Evolutionary conservation across 2,329 filamentous ascomycete species (phyloP).

Genomic region (Peltaster fructicola): DNA sequence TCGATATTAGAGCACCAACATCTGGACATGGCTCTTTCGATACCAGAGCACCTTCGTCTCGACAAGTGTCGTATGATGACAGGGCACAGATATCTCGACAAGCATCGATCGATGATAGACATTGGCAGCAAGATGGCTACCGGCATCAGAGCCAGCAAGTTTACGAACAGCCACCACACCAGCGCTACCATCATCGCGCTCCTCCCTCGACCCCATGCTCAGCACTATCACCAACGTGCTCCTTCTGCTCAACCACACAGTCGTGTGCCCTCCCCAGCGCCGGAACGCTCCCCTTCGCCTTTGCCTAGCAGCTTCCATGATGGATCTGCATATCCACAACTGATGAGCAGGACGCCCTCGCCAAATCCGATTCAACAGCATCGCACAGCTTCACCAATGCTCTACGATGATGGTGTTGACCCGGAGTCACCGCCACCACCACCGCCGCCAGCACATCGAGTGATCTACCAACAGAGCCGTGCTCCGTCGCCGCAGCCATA

Average conservation of each 20-base stretch:
- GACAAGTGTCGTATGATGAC: background rate
- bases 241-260: too few relatives aligned
- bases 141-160: too few relatives aligned
- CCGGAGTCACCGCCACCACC: slow-evolving; percentile 67
- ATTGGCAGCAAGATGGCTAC: too few relatives aligned
- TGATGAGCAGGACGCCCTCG: slow-evolving; percentile 3
- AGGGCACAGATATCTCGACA: background rate
- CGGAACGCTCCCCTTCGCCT: too few relatives aligned
- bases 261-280: too few relatives aligned
- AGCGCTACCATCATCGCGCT: too few relatives aligned
- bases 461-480: slow-evolving; percentile 33
- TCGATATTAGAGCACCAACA: slow-evolving; percentile 4
- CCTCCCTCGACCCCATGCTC: too few relatives aligned
- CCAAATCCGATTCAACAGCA: slow-evolving; percentile 5
- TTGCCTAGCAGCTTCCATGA: too few relatives aligned
- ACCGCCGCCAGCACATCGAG: slow-evolving; percentile 64
- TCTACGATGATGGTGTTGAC: slow-evolving; percentile 18
- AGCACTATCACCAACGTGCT: too few relatives aligned
- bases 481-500: slow-evolving; percentile 28
- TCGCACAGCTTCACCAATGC: slow-evolving; percentile 9
- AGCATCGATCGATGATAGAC: too few relatives aligned
- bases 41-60: background rate
- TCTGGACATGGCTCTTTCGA: too few relatives aligned
- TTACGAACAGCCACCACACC: too few relatives aligned
- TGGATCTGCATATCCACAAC: slow-evolving; percentile 12